Evolutionary conservation across 805 yeast species (phyloP), one percentile per base, ranked within the genome.

Genomic region (Candida endomychidarum): DNA sequence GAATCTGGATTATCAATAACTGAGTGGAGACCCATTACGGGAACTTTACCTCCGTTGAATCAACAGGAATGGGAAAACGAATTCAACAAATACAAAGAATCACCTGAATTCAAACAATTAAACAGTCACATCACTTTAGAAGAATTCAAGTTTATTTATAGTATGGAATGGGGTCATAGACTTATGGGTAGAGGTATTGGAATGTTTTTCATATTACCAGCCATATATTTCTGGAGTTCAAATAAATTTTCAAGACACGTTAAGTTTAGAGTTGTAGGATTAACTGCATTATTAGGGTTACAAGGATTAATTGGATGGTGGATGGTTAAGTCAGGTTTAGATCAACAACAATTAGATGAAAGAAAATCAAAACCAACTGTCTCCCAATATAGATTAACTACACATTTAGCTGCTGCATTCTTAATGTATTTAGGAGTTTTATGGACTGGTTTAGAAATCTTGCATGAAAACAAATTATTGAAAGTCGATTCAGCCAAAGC

Each of bases 261-360:
- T 3, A 81, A 86, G 35, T 68, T 69, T 41, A 75, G 87, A 50
- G 68, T 93, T 11, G 61, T 86, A 15, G 86, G 86, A 2, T 75
- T 93, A 33, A 77, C 95, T 29, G 80, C 74, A 0, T 66, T 93
- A 37, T 72, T 93, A 42, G 99, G 96, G 8, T 67, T 93, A 34
- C 99, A 93, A 70, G 99, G 99, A 38, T 85, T 83, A 38, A 83
- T 93, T 50, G 99, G 99, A 22, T 93, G 99, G 99, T 93, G 99
- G 99, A 93, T 93, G 99, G 99, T 93, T 38, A 81, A 86, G 54
- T 87, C 96, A 8, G 99, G 99, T 21, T 73, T 93, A 41, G 95
- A 89, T 57, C 84, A 83, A 54, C 75, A 82, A 31, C 83, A 83
- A 55, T 68, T 93, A 34, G 76, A 75, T 16, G 89, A 83, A 49